phyloP scores from a whole-genome alignment of 2,329 filamentous ascomycete genomes.

The Cephalotrichum gorgonifer region DNA sequence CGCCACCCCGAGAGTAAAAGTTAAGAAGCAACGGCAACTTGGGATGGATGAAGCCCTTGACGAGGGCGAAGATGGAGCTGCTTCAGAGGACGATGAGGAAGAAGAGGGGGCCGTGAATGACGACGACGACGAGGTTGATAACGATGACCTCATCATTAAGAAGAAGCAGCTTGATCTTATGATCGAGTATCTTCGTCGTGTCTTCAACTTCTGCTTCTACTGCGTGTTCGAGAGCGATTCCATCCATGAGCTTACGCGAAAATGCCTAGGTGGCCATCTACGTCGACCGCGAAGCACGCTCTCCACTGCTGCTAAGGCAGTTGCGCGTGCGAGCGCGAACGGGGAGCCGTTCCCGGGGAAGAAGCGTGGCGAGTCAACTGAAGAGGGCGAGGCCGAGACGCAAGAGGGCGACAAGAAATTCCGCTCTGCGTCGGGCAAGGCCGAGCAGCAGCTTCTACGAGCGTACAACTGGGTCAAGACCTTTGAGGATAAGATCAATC shows the following conservation, averaged over 20 bases:
- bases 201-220: slow-evolving; percentile 99
- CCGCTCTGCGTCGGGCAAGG: slow-evolving; percentile 59
- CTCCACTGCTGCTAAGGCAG: slow-evolving; percentile 70
- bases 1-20: slow-evolving; percentile 46
- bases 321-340: slow-evolving; percentile 72
- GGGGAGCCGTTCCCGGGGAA: slow-evolving; percentile 78
- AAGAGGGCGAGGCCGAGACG: slow-evolving; percentile 43
- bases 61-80: slow-evolving; percentile 24
- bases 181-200: slow-evolving; percentile 91
- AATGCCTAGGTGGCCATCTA: slow-evolving; percentile 95
- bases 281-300: slow-evolving; percentile 81
- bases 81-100: slow-evolving; percentile 8
- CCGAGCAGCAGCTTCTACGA: slow-evolving; percentile 82
- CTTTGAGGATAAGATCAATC: slow-evolving; percentile 91
- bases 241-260: slow-evolving; percentile 86
- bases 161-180: slow-evolving; percentile 96
- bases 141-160: slow-evolving; percentile 79
- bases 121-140: slow-evolving; percentile 79
- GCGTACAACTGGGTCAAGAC: slow-evolving; percentile 99
- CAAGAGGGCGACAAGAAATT: slow-evolving; percentile 58
- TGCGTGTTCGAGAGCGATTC: slow-evolving; percentile 98
- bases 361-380: slow-evolving; percentile 56
- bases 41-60: slow-evolving; percentile 53
- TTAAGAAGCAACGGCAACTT: slow-evolving; percentile 49
- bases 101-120: slow-evolving; percentile 56